These are phyloP conservation scores for Pleurotus platypus DNA, from an alignment of 768 basidiomycete genomes.

Conservation along the genomic window DNA sequence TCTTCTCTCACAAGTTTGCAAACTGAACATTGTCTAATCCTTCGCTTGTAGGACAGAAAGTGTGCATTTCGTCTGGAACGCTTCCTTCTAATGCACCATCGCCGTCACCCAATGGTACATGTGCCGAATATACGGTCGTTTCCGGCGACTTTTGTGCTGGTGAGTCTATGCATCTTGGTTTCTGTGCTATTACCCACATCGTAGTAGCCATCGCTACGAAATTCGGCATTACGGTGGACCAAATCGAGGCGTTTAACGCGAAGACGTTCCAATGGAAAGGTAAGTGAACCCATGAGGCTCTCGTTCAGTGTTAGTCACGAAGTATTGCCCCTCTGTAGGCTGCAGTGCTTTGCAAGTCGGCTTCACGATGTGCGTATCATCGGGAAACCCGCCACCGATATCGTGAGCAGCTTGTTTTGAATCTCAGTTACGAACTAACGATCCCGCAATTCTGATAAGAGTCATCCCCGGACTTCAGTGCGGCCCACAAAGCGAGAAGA, in stretches of 20 bases:
- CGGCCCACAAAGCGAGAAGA: constrained; percentile 17
- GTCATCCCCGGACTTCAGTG: constrained; percentile 17
- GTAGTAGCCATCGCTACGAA: constrained; percentile 13
- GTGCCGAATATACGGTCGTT: constrained; percentile 14
- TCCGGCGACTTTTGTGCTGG: constrained; percentile 11
- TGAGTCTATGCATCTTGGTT: neutral
- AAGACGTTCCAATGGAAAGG: constrained; percentile 19
- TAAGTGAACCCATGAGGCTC: neutral
- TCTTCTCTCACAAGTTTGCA: too few species aligned
- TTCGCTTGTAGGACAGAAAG: constrained; percentile 11
- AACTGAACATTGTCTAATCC: too few species aligned
- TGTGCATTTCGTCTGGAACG: constrained; percentile 14
- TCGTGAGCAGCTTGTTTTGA: constrained; percentile 12
- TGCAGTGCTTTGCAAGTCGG: constrained; percentile 14
- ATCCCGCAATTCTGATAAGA: neutral
- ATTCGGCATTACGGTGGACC: constrained; percentile 14
- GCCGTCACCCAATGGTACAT: constrained; percentile 13
- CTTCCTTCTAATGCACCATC: constrained; percentile 9
- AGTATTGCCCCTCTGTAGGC: constrained; percentile 6
- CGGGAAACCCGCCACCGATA: constrained; percentile 18
- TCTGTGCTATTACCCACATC: neutral
- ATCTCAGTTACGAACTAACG: neutral
- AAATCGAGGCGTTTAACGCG: constrained; percentile 17
- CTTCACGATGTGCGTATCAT: constrained; percentile 18
- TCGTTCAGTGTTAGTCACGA: too few species aligned